phyloP scores from a whole-genome alignment of 768 basidiomycete genomes.

The Xerocomellus chrysenteron region DNA sequence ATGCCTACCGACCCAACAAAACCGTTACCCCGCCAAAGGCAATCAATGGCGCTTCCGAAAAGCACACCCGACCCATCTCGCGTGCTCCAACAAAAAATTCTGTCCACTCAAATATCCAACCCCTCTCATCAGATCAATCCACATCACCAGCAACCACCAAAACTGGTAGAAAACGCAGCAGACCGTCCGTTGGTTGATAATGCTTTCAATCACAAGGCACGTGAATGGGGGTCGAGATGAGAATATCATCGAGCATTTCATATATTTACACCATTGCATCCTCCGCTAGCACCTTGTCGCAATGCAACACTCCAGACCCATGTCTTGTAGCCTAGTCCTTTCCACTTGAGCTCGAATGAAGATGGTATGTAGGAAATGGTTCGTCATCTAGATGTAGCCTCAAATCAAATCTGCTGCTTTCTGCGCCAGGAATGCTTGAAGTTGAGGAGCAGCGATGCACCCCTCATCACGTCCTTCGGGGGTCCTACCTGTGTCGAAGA shows the following conservation, averaged over 20 bases:
- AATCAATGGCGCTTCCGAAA: conserved; percentile 15
- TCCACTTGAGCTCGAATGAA: conserved; percentile 12
- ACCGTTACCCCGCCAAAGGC: conserved; percentile 6
- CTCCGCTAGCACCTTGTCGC: conserved; percentile 25
- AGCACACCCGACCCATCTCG: conserved; percentile 8
- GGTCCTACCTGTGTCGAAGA: conserved; percentile 5
- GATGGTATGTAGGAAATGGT: conserved; percentile 27
- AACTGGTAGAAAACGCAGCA: conserved; percentile 34
- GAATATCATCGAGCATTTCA: conserved; percentile 27
- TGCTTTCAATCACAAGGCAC: conserved; percentile 13
- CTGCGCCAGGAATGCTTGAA: conserved; percentile 31
- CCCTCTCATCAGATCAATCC: conserved; percentile 12
- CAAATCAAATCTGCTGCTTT: conserved; percentile 20
- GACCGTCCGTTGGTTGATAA: conserved; percentile 29
- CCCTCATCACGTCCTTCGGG: conserved; percentile 25
- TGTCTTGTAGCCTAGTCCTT: conserved; percentile 29
- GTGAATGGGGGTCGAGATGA: conserved; percentile 15
- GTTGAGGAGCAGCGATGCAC: conserved; percentile 29
- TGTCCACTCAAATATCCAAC: conserved; percentile 11
- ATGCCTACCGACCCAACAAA: conserved; percentile 21
- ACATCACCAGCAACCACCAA: conserved; percentile 18
- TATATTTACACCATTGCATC: conserved; percentile 30
- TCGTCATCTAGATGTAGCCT: conserved; percentile 18
- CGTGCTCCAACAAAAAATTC: conserved; percentile 23
- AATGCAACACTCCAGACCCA: conserved; percentile 23